These are phyloP conservation scores for Purshia tridentata DNA, from an alignment of 306 rosid species.

Conservation along the genomic window DNA sequence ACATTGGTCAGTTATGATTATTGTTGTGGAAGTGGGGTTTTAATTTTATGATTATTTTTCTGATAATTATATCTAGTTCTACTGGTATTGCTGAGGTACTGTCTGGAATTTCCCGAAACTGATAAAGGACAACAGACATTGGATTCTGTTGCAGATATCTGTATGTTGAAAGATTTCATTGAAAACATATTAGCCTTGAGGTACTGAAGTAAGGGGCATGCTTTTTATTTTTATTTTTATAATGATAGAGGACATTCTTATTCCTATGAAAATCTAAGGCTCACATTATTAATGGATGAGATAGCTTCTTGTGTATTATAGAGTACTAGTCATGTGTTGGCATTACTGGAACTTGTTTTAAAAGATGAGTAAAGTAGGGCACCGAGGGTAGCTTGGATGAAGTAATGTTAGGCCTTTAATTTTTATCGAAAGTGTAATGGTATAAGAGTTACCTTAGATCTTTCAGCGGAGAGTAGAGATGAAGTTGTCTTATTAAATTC, in stretches of 20 bases:
- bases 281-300: too few relatives aligned
- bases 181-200: too few relatives aligned
- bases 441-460: neutral
- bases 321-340: too few relatives aligned
- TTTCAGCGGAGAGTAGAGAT: conserved; percentile 1
- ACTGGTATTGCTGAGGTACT: neutral
- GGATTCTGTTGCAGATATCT: neutral
- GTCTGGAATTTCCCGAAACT: neutral
- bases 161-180: neutral
- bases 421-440: neutral
- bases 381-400: too few relatives aligned
- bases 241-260: too few relatives aligned
- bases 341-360: too few relatives aligned
- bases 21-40: conserved; percentile 15
- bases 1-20: conserved; percentile 59
- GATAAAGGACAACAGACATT: neutral
- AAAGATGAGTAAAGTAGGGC: too few relatives aligned
- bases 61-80: neutral
- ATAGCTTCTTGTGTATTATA: too few relatives aligned
- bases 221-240: too few relatives aligned
- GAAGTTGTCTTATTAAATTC: neutral
- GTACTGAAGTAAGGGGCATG: too few relatives aligned
- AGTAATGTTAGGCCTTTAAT: too few relatives aligned
- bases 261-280: too few relatives aligned
- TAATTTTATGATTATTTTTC: neutral